Evolutionary conservation across 805 yeast species (phyloP).

Genomic region (Kuraishia hungarica): DNA sequence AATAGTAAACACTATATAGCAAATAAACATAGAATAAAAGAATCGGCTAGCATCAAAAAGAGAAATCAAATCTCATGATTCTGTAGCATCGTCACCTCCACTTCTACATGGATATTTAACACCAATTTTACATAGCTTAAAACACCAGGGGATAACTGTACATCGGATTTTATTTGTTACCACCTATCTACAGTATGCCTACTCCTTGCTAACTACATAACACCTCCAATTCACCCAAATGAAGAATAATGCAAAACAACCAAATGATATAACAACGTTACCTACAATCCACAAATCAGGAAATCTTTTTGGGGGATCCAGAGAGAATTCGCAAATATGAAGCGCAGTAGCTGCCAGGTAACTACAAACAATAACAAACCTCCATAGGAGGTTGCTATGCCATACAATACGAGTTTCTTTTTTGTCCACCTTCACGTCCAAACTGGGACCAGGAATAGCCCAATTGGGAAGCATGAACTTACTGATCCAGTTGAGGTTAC

Average conservation of each 20-base stretch:
- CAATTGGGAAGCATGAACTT: constrained; percentile 31
- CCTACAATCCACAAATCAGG: constrained; percentile 86
- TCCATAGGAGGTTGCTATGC: constrained; percentile 31
- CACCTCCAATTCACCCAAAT: constrained; percentile 69
- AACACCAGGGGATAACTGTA: too few relatives aligned
- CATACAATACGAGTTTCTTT: constrained; percentile 3
- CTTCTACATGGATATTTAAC: too few relatives aligned
- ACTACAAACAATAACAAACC: constrained; percentile 38
- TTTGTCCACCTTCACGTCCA: constrained; percentile 5
- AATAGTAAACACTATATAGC: background rate
- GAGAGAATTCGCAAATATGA: constrained; percentile 44
- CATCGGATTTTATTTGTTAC: background rate
- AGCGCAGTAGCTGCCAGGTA: constrained; percentile 40
- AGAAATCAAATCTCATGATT: too few relatives aligned
- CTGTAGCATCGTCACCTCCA: too few relatives aligned
- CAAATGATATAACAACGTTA: constrained; percentile 68
- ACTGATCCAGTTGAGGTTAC: constrained; percentile 48
- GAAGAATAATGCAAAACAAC: constrained; percentile 68
- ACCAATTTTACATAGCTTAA: too few relatives aligned
- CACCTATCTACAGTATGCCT: background rate
- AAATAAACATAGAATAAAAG: too few relatives aligned
- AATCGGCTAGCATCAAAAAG: background rate
- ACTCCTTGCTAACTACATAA: constrained; percentile 8
- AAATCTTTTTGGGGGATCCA: constrained; percentile 46
- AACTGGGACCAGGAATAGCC: constrained; percentile 33